These are phyloP conservation scores for Termitomyces sp. DNA, from an alignment of 768 basidiomycete species.

Conservation along the genomic window DNA sequence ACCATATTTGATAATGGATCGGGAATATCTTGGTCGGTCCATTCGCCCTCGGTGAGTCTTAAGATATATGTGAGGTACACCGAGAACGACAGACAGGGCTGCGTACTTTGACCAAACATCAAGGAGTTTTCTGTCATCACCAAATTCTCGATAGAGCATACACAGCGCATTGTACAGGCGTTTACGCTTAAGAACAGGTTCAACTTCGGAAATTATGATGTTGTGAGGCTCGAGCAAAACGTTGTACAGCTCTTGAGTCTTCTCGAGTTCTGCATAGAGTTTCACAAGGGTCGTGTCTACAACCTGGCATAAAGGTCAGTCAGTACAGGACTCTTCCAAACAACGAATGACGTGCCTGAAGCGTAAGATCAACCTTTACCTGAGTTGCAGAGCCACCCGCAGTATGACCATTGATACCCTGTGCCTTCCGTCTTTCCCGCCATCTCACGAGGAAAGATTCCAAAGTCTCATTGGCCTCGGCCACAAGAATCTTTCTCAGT, in stretches of 20 bases:
- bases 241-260: conserved; percentile 53
- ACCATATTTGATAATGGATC: conserved; percentile 63
- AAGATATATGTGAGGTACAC: not conserved
- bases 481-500: conserved; percentile 54
- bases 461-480: conserved; percentile 73
- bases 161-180: conserved; percentile 59
- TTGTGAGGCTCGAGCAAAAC: conserved; percentile 51
- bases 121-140: conserved; percentile 56
- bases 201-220: conserved; percentile 57
- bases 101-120: conserved; percentile 65
- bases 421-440: conserved; percentile 37
- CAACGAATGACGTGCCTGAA: conserved; percentile 9
- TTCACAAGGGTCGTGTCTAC: conserved; percentile 83
- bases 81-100: not conserved
- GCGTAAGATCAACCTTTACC: conserved; percentile 2
- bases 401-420: conserved; percentile 17
- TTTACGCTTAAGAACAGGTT: conserved; percentile 41
- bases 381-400: conserved; percentile 4
- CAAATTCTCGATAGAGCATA: conserved; percentile 50
- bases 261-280: conserved; percentile 57
- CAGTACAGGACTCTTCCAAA: not conserved
- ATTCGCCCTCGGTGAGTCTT: conserved; percentile 64
- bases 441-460: conserved; percentile 60
- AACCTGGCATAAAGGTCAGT: conserved; percentile 32
- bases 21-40: conserved; percentile 53